Evolutionary conservation across 495 filamentous ascomycete species (phyloP), one percentile per base, ranked within the genome.

Genomic region (Hapsidospora chrysogenum): DNA sequence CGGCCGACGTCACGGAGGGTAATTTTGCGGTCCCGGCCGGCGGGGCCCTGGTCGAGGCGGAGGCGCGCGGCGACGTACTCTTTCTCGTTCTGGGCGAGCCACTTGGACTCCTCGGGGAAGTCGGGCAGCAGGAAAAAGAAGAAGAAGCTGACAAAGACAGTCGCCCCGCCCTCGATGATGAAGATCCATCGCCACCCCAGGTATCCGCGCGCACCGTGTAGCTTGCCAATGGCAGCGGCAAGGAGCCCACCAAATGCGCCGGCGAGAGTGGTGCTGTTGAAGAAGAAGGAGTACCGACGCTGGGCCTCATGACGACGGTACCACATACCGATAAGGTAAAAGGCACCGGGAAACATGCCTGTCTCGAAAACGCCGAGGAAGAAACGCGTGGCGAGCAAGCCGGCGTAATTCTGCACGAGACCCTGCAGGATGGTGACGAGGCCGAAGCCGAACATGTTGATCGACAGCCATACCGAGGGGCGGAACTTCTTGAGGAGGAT

Each of bases 271-370:
- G 85, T 87, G 73, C 78, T 41, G 64, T 51, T 65, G 64, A 92
- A 96, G 63, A 95, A 94, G 61, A 95, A 80, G 27, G 71, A 78
- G 53, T 82, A 94, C 15, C 87, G 72, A 49, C 79, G 80, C 56
- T 93, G 85, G 2, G 85, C 82, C 58, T 95, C 87, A 16, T 58
- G 60, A 18, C 85, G 74, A 39, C 76, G 76, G 45, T 97, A 97
- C 84, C 85, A 92, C 77, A 83, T 85, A 23, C 74, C 69, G 4
- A 37, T 37, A 9, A 41, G 32, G 19, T 32, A 3, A 23, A 36
- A 33, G 10, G 28, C 45, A 45, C 78, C 83, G 1, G 84, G 83
- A 46, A 92, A 93, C 76, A 87, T 85, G 52, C 80, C 86, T 0
- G 80, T 74, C 57, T 96, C 86, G 38, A 85, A 85, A 3, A 93